Percentiles rank a stretch among this genome's conserved stretches.
phyloP scores from a whole-genome alignment of 2,329 filamentous ascomycete genomes.

The Diaporthe vaccinii region DNA sequence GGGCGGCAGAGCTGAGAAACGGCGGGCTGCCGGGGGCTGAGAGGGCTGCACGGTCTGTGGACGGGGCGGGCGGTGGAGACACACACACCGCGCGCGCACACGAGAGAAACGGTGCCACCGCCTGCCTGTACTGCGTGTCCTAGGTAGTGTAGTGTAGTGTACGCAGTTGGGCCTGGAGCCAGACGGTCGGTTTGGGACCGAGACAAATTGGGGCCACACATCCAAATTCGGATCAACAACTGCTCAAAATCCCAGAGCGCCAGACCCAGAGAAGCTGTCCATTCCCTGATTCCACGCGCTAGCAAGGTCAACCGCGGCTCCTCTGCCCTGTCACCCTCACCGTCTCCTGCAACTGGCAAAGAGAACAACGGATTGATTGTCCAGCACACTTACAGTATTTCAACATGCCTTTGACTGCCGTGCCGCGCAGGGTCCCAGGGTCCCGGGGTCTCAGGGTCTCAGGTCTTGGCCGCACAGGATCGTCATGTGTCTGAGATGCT shows the following conservation, averaged over 20 bases:
- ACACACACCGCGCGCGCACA: background rate
- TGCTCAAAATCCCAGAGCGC: background rate
- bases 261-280: constrained; percentile 25
- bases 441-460: too few relatives aligned
- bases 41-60: background rate
- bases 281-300: background rate
- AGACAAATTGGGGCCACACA: background rate
- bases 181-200: constrained; percentile 22
- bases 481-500: constrained; percentile 20
- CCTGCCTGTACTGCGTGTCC: too few relatives aligned
- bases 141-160: too few relatives aligned
- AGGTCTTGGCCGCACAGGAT: constrained; percentile 6
- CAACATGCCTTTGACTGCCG: too few relatives aligned
- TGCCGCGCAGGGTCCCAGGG: too few relatives aligned
- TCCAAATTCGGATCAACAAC: constrained; percentile 23
- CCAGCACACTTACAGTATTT: too few relatives aligned
- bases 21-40: background rate
- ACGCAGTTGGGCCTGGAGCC: background rate
- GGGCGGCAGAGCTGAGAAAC: background rate
- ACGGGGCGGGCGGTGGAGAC: background rate
- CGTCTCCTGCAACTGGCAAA: background rate
- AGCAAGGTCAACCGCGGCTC: constrained; percentile 25
- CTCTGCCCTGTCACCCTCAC: background rate
- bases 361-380: background rate
- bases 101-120: background rate